These are phyloP conservation scores for Camelina laxa DNA, from an alignment of 345 rosid species.

Conservation along the genomic window DNA sequence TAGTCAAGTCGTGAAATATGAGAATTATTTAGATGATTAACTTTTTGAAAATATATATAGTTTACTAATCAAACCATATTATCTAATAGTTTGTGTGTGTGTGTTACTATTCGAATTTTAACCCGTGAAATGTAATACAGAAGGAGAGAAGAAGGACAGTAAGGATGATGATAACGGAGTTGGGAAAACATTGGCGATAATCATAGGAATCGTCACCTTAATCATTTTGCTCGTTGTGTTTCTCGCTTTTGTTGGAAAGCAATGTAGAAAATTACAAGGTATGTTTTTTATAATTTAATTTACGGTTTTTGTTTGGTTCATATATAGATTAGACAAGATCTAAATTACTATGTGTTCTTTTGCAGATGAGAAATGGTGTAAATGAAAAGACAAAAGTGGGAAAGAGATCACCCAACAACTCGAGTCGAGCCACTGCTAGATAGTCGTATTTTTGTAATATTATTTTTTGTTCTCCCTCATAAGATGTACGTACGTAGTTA, in stretches of 20 bases:
- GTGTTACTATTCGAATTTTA: too few relatives aligned
- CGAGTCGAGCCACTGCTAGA: constrained; percentile 24
- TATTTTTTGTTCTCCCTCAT: constrained; percentile 18
- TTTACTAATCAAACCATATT: background rate
- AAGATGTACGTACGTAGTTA: constrained; percentile 23
- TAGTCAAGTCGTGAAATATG: background rate
- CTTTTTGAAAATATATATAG: background rate
- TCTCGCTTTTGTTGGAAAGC: constrained; percentile 66
- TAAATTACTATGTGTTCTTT: background rate
- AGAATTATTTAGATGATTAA: constrained; percentile 1
- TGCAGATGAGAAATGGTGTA: constrained; percentile 38
- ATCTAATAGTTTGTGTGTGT: background rate
- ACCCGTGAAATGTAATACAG: background rate
- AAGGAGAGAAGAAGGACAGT: constrained; percentile 20
- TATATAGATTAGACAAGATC: background rate
- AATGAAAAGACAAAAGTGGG: constrained; percentile 18
- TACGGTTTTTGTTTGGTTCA: background rate
- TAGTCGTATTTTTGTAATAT: constrained; percentile 32
- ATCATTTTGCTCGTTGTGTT: constrained; percentile 74
- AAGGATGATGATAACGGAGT: constrained; percentile 52
- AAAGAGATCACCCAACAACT: constrained; percentile 18
- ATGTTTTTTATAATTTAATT: background rate
- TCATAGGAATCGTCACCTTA: constrained; percentile 78
- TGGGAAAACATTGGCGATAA: constrained; percentile 82
- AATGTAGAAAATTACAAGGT: constrained; percentile 66